Evolutionary conservation across 257 asterid genomes (phyloP).

Genomic region (Henckelia pumila): DNA sequence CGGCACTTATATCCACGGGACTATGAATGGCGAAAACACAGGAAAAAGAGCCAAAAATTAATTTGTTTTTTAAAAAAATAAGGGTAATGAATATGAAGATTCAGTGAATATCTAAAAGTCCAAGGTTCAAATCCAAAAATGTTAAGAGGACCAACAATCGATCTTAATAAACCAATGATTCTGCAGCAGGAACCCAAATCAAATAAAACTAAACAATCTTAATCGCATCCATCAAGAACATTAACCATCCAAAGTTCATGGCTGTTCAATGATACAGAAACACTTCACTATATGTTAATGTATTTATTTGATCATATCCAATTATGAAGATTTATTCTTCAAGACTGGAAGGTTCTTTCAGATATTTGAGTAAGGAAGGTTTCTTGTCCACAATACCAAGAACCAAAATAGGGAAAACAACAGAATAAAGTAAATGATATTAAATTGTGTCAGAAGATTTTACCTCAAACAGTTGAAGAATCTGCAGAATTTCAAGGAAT

Average conservation of each 20-base stretch:
- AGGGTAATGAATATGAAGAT: neutral
- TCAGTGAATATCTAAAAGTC: conserved; percentile 7
- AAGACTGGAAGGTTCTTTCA: conserved; percentile 12
- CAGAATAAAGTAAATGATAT: neutral
- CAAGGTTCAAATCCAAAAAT: conserved; percentile 12
- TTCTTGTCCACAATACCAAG: conserved; percentile 17
- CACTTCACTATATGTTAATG: conserved; percentile 12
- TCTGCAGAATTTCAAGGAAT: conserved; percentile 57
- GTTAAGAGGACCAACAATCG: neutral
- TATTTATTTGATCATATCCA: conserved; percentile 18
- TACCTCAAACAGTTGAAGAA: conserved; percentile 59
- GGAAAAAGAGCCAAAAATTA: conserved; percentile 2
- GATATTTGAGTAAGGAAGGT: conserved; percentile 19
- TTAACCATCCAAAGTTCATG: conserved; percentile 11
- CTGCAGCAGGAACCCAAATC: conserved; percentile 18
- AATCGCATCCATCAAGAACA: conserved; percentile 15
- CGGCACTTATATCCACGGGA: conserved; percentile 33
- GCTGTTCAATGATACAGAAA: conserved; percentile 15
- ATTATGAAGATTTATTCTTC: conserved; percentile 20
- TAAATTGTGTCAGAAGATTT: conserved; percentile 22
- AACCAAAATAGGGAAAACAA: neutral
- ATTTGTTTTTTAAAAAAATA: neutral
- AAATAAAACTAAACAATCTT: conserved; percentile 16
- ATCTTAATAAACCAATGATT: neutral
- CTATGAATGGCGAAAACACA: conserved; percentile 18